Base-by-base conservation (phyloP, 2,329 filamentous ascomycete genomes). In the Fusarium pseudocircinatum region DNA sequence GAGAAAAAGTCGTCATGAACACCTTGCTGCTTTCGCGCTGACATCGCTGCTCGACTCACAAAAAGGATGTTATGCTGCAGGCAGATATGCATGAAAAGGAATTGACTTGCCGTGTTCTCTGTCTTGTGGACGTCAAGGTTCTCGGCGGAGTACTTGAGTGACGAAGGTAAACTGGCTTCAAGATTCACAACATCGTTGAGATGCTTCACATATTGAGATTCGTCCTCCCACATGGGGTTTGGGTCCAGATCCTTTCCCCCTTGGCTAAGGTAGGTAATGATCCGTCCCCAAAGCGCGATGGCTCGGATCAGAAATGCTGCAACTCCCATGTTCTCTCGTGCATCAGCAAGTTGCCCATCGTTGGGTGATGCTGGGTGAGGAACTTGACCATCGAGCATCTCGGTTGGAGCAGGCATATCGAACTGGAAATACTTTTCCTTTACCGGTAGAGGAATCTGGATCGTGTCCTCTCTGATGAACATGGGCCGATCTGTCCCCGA, bases 401-500 rank as follows among this genome's bases (percentile, higher is more conserved):
- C 95, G 0, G 96, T 98, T 20, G 92, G 90, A 0, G 93, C 95
- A 3, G 94, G 93, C 79, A 98, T 96, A 79, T 98, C 96, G 79
- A 97, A 91, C 72, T 96, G 92, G 78, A 97, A 98, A 72, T 94
- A 91, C 56, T 92, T 91, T 81, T 99, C 96, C 79, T 94, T 95
- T 77, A 98, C 93, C 0, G 96, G 96, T 30, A 99, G 84, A 72
- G 96, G 96, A 22, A 98, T 94, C 75, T 94, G 92, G 69, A 98
- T 89, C 62, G 94, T 94, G 74, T 96, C 94, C 81, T 98, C 95
- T 74, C 94, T 92, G 61, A 97, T 92, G 75, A 98, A 97, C 60
- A 94, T 94, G 26, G 96, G 96, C 42, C 96, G 89, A 78, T 98
- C 95, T 6, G 94, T 97, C 4, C 96, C 96, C 3, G 95, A 98